These are phyloP conservation scores for Euphrasia arctica DNA, from an alignment of 305 asterid species.

Conservation along the genomic window DNA sequence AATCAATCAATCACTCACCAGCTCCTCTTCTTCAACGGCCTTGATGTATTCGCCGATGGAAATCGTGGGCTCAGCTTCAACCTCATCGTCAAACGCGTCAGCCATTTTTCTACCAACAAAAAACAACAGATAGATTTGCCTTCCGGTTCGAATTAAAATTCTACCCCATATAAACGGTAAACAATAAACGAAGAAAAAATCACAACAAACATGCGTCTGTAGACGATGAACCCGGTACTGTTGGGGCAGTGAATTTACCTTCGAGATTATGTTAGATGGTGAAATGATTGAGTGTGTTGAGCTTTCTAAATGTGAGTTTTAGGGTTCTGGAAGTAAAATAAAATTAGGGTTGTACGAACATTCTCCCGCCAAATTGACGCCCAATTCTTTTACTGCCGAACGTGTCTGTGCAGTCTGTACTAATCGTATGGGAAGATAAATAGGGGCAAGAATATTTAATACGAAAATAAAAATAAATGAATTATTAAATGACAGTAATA, in stretches of 20 bases:
- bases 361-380: background rate
- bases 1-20: constrained; percentile 35
- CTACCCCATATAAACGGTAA: background rate
- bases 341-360: background rate
- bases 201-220: background rate
- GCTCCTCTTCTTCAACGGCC: constrained; percentile 77
- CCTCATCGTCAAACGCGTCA: constrained; percentile 64
- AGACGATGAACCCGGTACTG: background rate
- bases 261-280: background rate
- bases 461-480: no score
- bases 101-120: constrained; percentile 38
- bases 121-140: background rate
- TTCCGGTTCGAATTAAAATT: background rate
- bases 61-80: constrained; percentile 58
- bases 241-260: background rate
- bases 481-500: no score
- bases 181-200: no score
- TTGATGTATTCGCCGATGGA: constrained; percentile 68
- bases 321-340: background rate
- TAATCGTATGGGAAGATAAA: no score
- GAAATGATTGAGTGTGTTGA: background rate
- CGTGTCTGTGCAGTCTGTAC: no score
- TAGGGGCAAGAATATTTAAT: no score
- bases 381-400: background rate
- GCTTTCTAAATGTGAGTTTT: background rate